A percentile compares a stretch with the other conserved stretches of the same genome.
Conservation (phyloP, 495 filamentous ascomycete genomes). For the Copromyces sp. region DNA sequence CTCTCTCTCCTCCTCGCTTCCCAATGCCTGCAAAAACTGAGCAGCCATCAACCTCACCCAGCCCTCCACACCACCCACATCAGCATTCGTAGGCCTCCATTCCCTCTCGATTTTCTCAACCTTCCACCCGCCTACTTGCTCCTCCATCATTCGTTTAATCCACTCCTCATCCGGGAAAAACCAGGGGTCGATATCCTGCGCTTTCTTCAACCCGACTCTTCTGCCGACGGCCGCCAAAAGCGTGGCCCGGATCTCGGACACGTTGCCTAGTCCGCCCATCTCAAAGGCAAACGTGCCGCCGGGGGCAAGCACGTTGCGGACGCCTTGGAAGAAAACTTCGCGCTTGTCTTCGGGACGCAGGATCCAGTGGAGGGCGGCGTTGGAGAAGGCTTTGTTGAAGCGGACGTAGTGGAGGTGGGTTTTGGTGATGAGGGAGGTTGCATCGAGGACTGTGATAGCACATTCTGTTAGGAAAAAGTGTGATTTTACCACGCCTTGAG, state of each 20-base stretch:
- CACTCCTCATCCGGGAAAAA: slow-evolving; percentile 58
- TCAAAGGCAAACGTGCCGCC: slow-evolving; percentile 59
- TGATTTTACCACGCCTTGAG: neutral
- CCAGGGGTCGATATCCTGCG: slow-evolving; percentile 51
- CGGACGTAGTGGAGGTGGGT: slow-evolving; percentile 15
- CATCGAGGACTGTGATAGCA: slow-evolving; percentile 24
- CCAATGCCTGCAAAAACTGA: slow-evolving; percentile 43
- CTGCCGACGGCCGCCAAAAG: slow-evolving; percentile 43
- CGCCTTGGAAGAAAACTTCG: slow-evolving; percentile 34
- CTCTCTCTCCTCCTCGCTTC: slow-evolving; percentile 37
- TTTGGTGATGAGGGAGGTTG: slow-evolving; percentile 14
- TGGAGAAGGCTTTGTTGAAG: slow-evolving; percentile 63
- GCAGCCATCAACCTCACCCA: slow-evolving; percentile 61
- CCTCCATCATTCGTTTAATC: slow-evolving; percentile 42
- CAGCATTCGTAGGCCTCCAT: slow-evolving; percentile 50
- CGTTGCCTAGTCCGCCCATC: slow-evolving; percentile 63
- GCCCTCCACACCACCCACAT: slow-evolving; percentile 53
- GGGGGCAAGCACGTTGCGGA: slow-evolving; percentile 40
- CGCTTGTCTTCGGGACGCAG: slow-evolving; percentile 31
- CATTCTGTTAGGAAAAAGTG: neutral
- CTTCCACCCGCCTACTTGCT: slow-evolving; percentile 43
- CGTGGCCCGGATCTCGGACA: slow-evolving; percentile 52
- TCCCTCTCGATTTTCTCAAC: slow-evolving; percentile 53
- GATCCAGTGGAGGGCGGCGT: slow-evolving; percentile 76
- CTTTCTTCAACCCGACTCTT: slow-evolving; percentile 40